These are phyloP conservation scores for Hypoxylon rickii DNA, from an alignment of 495 filamentous ascomycete species.

Conservation along the genomic window DNA sequence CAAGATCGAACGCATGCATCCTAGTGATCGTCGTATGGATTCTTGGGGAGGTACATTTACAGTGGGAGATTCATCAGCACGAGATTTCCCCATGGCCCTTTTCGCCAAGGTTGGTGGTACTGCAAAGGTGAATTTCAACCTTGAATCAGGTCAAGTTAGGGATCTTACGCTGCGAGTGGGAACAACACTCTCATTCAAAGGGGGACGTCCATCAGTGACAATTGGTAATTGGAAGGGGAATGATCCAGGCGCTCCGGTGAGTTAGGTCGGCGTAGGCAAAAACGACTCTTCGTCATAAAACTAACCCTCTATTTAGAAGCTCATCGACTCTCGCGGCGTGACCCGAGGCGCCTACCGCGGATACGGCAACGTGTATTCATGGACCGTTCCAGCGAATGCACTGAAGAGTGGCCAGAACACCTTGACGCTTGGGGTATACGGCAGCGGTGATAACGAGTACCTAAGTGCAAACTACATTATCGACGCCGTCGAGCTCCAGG, in stretches of 20 bases:
- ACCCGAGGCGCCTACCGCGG: constrained; percentile 65
- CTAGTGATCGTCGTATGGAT: constrained; percentile 59
- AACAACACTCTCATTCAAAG: constrained; percentile 63
- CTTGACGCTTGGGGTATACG: constrained; percentile 58
- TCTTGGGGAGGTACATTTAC: constrained; percentile 59
- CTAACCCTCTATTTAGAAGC: constrained; percentile 27
- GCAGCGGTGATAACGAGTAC: constrained; percentile 54
- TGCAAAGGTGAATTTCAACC: constrained; percentile 58
- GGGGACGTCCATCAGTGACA: constrained; percentile 48
- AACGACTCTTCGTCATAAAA: neutral
- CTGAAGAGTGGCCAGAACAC: constrained; percentile 60
- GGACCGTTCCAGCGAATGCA: constrained; percentile 53
- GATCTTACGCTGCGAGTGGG: constrained; percentile 55
- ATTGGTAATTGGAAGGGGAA: constrained; percentile 53
- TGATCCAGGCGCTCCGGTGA: constrained; percentile 57
- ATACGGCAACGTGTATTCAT: constrained; percentile 60
- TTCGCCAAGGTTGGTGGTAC: constrained; percentile 60
- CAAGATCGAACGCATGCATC: constrained; percentile 65
- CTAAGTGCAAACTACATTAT: constrained; percentile 62
- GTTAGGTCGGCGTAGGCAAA: constrained; percentile 15
- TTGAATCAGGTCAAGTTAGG: constrained; percentile 44
- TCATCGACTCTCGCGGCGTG: constrained; percentile 62
- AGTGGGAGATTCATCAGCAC: constrained; percentile 50
- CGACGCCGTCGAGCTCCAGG: constrained; percentile 54
- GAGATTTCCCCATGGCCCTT: constrained; percentile 63